phyloP scores from a whole-genome alignment of 305 asterid genomes.

The Solanum aculeatissimum region DNA sequence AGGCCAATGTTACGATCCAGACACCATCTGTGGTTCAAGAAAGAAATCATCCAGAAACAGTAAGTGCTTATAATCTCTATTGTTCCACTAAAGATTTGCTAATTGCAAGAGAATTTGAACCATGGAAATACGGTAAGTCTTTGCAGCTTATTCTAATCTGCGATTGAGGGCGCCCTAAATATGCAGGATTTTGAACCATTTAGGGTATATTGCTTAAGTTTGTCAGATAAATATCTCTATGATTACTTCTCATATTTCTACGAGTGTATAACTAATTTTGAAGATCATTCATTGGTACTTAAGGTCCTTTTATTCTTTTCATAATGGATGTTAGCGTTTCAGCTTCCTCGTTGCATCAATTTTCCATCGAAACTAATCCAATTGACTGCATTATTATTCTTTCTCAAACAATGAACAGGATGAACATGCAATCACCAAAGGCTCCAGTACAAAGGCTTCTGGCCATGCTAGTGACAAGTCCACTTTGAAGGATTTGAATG shows the following conservation, averaged over 20 bases:
- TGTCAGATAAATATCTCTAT: not conserved
- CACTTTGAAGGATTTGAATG: slow-evolving; percentile 1
- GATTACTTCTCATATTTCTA: not conserved
- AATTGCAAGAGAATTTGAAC: not conserved
- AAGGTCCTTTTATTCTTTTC: not conserved
- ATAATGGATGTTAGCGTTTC: not conserved
- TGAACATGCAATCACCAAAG: not conserved
- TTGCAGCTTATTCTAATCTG: not conserved
- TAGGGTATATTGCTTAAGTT: not conserved
- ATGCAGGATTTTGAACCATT: not conserved
- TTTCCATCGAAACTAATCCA: not conserved
- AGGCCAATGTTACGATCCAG: not conserved
- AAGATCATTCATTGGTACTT: not conserved
- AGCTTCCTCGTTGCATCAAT: not conserved
- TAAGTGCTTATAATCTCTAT: not conserved
- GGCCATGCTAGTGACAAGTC: not conserved
- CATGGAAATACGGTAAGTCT: not conserved
- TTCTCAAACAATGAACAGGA: slow-evolving; percentile 8
- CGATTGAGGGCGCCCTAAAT: not conserved
- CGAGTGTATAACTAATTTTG: not conserved
- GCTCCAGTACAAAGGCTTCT: not conserved
- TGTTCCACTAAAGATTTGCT: not conserved
- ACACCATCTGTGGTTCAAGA: not conserved
- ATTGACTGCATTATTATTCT: not conserved
- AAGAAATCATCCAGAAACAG: not conserved